phyloP scores from a whole-genome alignment of 2,329 filamentous ascomycete species.

The Aquanectria penicillioides region DNA sequence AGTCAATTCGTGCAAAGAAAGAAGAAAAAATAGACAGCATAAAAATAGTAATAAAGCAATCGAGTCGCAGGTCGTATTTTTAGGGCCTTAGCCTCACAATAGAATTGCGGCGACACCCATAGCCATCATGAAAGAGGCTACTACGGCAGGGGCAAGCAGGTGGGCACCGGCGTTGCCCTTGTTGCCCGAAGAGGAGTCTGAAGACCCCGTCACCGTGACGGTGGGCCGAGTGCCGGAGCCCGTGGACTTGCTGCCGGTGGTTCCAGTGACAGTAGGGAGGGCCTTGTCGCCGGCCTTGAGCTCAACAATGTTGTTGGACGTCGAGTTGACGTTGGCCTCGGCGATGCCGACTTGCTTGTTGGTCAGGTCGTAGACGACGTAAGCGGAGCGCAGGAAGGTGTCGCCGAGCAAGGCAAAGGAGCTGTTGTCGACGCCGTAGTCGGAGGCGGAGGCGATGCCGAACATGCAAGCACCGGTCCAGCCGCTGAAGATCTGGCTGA shows the following conservation, averaged over 20 bases:
- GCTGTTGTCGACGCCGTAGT: constrained; percentile 43
- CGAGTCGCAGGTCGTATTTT: background rate
- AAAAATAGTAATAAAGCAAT: no score
- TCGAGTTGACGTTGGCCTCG: constrained; percentile 61
- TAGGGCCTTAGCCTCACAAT: constrained; percentile 17
- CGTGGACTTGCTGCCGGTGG: constrained; percentile 47
- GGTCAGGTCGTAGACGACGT: constrained; percentile 65
- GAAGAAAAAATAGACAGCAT: background rate
- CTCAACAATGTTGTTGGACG: constrained; percentile 56
- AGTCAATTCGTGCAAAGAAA: background rate
- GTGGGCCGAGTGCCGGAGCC: constrained; percentile 19
- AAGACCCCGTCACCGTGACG: constrained; percentile 19
- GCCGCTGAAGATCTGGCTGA: constrained; percentile 46
- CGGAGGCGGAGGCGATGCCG: constrained; percentile 58
- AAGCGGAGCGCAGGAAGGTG: constrained; percentile 66
- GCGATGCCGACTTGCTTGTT: constrained; percentile 62
- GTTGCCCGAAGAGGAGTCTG: constrained; percentile 33
- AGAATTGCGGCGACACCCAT: constrained; percentile 26
- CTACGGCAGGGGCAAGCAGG: constrained; percentile 25
- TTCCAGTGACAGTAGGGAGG: constrained; percentile 57
- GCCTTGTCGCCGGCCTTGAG: constrained; percentile 50
- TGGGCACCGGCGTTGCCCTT: constrained; percentile 34
- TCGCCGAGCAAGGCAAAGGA: constrained; percentile 64
- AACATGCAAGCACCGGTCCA: constrained; percentile 62
- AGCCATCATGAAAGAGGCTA: constrained; percentile 30